A percentile compares a stretch with the other conserved stretches of the same genome.
Conservation (phyloP, 2,329 filamentous ascomycete genomes). For the Colletotrichum chrysophilum region DNA sequence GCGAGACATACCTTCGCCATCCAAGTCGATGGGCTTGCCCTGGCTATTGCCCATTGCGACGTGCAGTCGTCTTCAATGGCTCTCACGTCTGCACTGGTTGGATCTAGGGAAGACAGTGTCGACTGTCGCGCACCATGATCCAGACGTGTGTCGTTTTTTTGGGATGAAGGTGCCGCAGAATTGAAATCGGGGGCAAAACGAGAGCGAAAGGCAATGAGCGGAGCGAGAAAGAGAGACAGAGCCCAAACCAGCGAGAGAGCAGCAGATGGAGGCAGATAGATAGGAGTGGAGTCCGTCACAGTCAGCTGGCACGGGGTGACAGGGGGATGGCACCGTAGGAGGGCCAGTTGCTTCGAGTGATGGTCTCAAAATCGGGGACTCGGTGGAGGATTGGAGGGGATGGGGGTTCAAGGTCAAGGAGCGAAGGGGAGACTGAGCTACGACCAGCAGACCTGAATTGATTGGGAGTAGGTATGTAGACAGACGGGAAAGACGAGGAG, state of each 20-base stretch:
- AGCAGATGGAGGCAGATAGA: conserved; percentile 19
- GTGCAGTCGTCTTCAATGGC: conserved; percentile 22
- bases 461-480: not conserved
- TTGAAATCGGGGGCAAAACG: not conserved
- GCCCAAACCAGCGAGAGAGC: not conserved
- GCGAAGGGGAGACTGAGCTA: not conserved
- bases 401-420: not conserved
- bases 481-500: not conserved
- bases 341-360: conserved; percentile 16
- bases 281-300: conserved; percentile 21
- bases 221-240: conserved; percentile 17
- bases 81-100: conserved; percentile 21
- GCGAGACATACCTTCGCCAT: conserved; percentile 79
- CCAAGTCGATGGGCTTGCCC: conserved; percentile 90
- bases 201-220: conserved; percentile 12
- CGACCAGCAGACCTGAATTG: not conserved
- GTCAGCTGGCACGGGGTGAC: conserved; percentile 22
- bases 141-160: conserved; percentile 2
- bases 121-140: conserved; percentile 19
- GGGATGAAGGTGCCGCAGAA: conserved; percentile 3
- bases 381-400: not conserved
- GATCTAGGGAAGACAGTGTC: conserved; percentile 10
- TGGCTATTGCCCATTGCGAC: conserved; percentile 87
- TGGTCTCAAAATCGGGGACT: conserved; percentile 14
- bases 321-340: conserved; percentile 4